These are phyloP conservation scores for Citrus sp. DNA, from an alignment of 345 rosid species.

Conservation along the genomic window DNA sequence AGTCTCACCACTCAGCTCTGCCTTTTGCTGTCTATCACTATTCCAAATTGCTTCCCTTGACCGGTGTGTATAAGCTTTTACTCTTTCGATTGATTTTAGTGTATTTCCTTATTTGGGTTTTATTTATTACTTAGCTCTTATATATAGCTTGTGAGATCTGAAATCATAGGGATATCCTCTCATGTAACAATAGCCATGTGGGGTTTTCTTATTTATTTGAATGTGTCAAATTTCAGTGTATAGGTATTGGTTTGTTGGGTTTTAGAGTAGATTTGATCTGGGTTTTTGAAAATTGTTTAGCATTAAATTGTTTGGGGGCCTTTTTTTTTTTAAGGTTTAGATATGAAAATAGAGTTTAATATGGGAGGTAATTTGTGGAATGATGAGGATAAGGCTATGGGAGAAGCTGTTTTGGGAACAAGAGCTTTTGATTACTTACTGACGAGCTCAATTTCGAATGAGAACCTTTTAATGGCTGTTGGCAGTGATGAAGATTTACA, in stretches of 20 bases:
- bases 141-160: conserved; percentile 41
- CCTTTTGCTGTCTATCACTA: conserved; percentile 14
- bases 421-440: conserved; percentile 70
- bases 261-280: conserved; percentile 26
- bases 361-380: conserved; percentile 62
- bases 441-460: conserved; percentile 63
- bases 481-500: conserved; percentile 74
- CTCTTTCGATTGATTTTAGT: conserved; percentile 12
- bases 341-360: conserved; percentile 54
- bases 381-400: conserved; percentile 70
- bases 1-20: conserved; percentile 16
- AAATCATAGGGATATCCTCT: conserved; percentile 17
- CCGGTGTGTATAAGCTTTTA: conserved; percentile 35
- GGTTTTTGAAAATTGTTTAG: conserved; percentile 5
- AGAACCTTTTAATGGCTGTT: conserved; percentile 52
- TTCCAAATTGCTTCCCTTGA: conserved; percentile 17
- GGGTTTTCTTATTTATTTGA: conserved; percentile 8
- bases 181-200: conserved; percentile 11
- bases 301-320: background rate
- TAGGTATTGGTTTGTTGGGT: background rate
- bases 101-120: conserved; percentile 22
- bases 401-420: conserved; percentile 71
- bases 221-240: conserved; percentile 20
- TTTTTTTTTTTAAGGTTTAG: conserved; percentile 11
- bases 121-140: conserved; percentile 8